Conservation (phyloP, 75 land plant species). For the Cryptomeria japonica region DNA sequence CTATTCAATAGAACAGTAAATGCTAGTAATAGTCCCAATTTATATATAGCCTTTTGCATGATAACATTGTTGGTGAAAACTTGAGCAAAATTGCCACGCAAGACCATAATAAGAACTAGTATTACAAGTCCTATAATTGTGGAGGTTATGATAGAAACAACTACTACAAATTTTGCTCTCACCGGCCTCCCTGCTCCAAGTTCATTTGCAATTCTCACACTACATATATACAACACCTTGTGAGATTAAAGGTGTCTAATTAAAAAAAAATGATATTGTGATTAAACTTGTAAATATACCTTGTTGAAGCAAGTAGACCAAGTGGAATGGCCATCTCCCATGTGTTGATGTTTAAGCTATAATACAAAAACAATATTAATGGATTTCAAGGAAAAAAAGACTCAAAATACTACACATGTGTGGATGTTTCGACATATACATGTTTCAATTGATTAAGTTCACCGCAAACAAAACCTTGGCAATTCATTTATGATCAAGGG, state of each 20-base stretch:
- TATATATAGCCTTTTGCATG: conserved; percentile 8
- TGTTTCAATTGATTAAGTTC: too few species aligned
- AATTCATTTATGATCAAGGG: neutral
- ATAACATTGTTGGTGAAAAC: conserved; percentile 25
- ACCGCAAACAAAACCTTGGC: neutral
- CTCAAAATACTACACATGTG: too few species aligned
- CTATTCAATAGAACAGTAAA: conserved; percentile 35
- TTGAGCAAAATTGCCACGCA: conserved; percentile 13
- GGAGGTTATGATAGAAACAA: conserved; percentile 20
- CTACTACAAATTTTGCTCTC: conserved; percentile 34
- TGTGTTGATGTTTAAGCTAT: conserved; percentile 32
- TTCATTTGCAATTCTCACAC: conserved; percentile 61
- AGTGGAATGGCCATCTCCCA: conserved; percentile 39
- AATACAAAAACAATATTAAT: neutral
- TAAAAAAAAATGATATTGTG: neutral
- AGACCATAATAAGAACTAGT: conserved; percentile 6
- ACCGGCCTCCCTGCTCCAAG: conserved; percentile 50
- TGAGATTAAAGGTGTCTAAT: neutral
- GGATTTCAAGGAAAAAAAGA: neutral
- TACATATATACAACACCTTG: conserved; percentile 5
- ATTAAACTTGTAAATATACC: conserved; percentile 18
- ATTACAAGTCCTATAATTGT: conserved; percentile 18
- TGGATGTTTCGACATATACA: too few species aligned
- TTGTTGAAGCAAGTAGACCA: conserved; percentile 38
- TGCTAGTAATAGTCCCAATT: conserved; percentile 23